Conservation (phyloP, 768 basidiomycete species). For the Gymnopilus junonius region DNA sequence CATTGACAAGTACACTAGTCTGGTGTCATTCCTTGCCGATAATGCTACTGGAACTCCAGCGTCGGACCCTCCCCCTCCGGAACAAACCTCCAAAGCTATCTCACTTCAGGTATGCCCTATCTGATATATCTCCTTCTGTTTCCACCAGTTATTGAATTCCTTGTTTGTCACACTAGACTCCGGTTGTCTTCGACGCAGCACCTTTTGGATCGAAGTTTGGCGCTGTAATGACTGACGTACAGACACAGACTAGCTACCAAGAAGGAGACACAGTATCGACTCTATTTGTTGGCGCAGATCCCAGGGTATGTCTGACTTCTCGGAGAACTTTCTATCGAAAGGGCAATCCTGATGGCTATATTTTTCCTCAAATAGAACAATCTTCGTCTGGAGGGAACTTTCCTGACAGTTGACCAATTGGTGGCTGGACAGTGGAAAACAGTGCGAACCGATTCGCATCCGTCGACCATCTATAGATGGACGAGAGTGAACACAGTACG, state of each 20-base stretch:
- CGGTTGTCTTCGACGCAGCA: constrained; percentile 63
- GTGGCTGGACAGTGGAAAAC: constrained; percentile 54
- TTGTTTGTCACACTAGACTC: constrained; percentile 41
- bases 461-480: constrained; percentile 75
- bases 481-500: constrained; percentile 55
- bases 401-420: constrained; percentile 66
- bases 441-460: constrained; percentile 77
- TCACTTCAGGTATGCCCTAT: constrained; percentile 58
- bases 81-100: constrained; percentile 68
- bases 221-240: constrained; percentile 59
- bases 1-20: constrained; percentile 72
- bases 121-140: background rate
- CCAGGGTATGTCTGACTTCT: constrained; percentile 52
- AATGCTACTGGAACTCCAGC: constrained; percentile 48
- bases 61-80: constrained; percentile 67
- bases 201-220: constrained; percentile 66
- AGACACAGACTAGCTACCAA: constrained; percentile 47
- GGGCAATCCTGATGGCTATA: background rate
- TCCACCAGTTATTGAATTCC: background rate
- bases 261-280: constrained; percentile 63
- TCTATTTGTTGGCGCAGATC: constrained; percentile 78
- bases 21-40: constrained; percentile 66
- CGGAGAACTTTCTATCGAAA: constrained; percentile 8
- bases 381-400: constrained; percentile 72
- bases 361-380: constrained; percentile 59